Base-by-base conservation (phyloP, 139 green algal species). In the Mesotaenium endlicherianum region DNA sequence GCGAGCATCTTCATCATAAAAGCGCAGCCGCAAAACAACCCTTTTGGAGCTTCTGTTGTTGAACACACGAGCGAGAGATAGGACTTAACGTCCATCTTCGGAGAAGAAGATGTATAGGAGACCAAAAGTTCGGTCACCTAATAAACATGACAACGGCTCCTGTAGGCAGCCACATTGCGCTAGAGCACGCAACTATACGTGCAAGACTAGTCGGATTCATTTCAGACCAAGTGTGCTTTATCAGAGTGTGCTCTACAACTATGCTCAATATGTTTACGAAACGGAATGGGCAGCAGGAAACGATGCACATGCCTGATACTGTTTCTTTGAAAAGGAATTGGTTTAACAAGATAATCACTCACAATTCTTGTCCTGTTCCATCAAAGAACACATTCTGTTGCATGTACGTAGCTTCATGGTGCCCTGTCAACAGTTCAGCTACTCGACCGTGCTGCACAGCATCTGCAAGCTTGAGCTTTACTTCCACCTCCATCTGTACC, bases 361-460 rank as follows among this genome's bases (percentile, higher is more conserved):
- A 86, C 80, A 98, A 92, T 91, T 98, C 94, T 26, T 87, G 38
- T 0, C 89, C 71, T 1, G 84, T 55, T n/a, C 95, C 94, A 70
- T 98, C 95, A 55, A 98, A 98, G 78, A 98, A 98, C 82, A 91
- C 94, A 89, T 98, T 98, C 64, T 98, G 95, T 87, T 98, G 94
- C 16, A 88, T 39, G 70, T 96, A 87, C 5, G 82, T 90, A 44
- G 78, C 90, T 2, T 44, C 80, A n/a, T 79, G 75, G 58, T 26
- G 34, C 1, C 68, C 31, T 38, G 39, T 57, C 45, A 98, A 89
- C 50, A 92, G 83, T 17, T 86, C 41, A 0, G 84, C 84, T 49
- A 98, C 86, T 69, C 87, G 87, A 38, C 88, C 88, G 69, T 95
- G 92, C 14, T 91, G 91, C 2, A 86, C 91, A 5, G 67, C 80